Percentiles rank a stretch among this genome's conserved stretches.
phyloP scores from a whole-genome alignment of 2,329 filamentous ascomycete species.

The Beauveria pseudobassiana region DNA sequence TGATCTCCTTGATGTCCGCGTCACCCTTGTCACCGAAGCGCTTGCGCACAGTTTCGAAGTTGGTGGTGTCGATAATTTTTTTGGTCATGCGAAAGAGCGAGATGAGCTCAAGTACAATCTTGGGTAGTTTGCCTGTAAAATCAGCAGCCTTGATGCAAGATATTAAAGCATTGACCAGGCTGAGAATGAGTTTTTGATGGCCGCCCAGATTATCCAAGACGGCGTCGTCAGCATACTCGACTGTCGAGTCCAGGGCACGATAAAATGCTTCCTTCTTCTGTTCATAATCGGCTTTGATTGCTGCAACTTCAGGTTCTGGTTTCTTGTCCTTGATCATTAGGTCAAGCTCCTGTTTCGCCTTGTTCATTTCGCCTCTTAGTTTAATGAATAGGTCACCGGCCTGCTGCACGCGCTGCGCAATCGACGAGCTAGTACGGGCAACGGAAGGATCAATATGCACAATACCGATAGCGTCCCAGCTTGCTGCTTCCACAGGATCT shows the following conservation, averaged over 20 bases:
- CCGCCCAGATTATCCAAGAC: slow-evolving; percentile 51
- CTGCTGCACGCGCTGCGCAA: slow-evolving; percentile 41
- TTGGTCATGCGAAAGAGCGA: slow-evolving; percentile 54
- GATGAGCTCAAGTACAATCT: slow-evolving; percentile 52
- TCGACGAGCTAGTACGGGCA: slow-evolving; percentile 29
- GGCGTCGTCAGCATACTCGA: slow-evolving; percentile 45
- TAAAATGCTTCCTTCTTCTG: slow-evolving; percentile 42
- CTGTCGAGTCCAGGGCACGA: slow-evolving; percentile 44
- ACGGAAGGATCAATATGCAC: slow-evolving; percentile 38
- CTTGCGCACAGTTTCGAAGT: slow-evolving; percentile 57
- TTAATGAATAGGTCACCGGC: slow-evolving; percentile 44
- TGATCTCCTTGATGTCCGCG: slow-evolving; percentile 53
- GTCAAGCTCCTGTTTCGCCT: slow-evolving; percentile 37
- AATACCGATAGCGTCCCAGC: slow-evolving; percentile 46
- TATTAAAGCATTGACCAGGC: slow-evolving; percentile 46
- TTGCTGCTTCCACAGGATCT: slow-evolving; percentile 39
- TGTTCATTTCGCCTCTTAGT: slow-evolving; percentile 40
- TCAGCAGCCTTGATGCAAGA: slow-evolving; percentile 46
- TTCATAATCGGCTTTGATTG: slow-evolving; percentile 34
- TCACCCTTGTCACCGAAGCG: slow-evolving; percentile 59
- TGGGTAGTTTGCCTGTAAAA: slow-evolving; percentile 46
- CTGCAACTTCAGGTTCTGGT: slow-evolving; percentile 26
- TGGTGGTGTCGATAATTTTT: slow-evolving; percentile 54
- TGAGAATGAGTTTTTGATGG: slow-evolving; percentile 49
- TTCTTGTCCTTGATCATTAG: slow-evolving; percentile 36